Evolutionary conservation across 2,329 filamentous ascomycete species (phyloP).

Genomic region (Diplodia mutila): DNA sequence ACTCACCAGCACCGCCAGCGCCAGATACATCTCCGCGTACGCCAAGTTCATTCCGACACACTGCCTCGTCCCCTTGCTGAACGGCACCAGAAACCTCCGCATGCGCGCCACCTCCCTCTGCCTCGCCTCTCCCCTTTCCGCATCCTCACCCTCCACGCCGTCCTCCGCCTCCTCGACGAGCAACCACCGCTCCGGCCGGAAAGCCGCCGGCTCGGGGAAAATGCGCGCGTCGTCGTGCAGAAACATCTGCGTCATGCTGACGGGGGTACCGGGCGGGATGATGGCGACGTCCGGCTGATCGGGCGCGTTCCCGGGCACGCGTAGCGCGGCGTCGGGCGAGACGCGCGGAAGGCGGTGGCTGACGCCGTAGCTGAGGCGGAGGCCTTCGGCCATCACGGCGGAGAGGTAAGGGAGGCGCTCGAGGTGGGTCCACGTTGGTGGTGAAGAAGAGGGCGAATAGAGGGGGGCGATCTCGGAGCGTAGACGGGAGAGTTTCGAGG

Average conservation of each 20-base stretch:
- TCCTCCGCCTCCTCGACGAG: constrained; percentile 24
- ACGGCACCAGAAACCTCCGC: constrained; percentile 37
- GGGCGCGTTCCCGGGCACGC: constrained; percentile 24
- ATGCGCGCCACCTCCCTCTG: not conserved
- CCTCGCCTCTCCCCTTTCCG: not conserved
- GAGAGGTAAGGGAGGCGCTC: constrained; percentile 38
- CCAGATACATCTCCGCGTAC: constrained; percentile 34
- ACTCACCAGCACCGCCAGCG: constrained; percentile 32
- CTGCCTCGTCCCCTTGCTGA: constrained; percentile 43
- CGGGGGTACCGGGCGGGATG: constrained; percentile 34
- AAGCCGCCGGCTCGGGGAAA: constrained; percentile 31
- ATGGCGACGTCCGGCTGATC: constrained; percentile 14
- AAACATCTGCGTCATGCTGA: constrained; percentile 36
- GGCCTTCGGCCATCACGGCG: constrained; percentile 39
- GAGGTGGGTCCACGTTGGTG: constrained; percentile 26
- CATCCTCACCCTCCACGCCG: not conserved
- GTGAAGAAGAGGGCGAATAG: not conserved
- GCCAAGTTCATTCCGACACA: constrained; percentile 48
- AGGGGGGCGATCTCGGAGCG: constrained; percentile 35
- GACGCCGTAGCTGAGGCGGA: constrained; percentile 40
- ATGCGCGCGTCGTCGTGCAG: constrained; percentile 34
- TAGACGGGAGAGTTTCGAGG: constrained; percentile 29
- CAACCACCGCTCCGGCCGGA: constrained; percentile 37
- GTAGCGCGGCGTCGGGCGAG: constrained; percentile 26
- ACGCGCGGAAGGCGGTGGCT: constrained; percentile 33